These are phyloP conservation scores for Scedosporium apiospermum DNA, from an alignment of 2,329 filamentous ascomycete species.

Conservation along the genomic window DNA sequence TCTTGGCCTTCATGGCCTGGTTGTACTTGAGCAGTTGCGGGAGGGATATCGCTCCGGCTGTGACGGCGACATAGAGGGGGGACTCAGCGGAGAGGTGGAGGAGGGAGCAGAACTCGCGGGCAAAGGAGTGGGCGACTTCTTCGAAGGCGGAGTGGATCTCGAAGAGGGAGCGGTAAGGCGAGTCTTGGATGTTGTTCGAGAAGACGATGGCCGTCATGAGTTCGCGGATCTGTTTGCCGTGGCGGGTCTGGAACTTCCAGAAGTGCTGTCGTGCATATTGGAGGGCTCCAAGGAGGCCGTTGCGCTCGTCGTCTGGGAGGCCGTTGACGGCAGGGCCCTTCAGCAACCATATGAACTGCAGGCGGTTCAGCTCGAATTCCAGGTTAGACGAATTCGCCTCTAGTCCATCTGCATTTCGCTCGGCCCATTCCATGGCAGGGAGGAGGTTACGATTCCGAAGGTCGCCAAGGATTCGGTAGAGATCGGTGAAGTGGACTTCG, in stretches of 20 bases:
- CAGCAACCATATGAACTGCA: constrained; percentile 87
- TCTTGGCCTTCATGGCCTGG: constrained; percentile 76
- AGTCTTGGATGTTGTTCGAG: constrained; percentile 60
- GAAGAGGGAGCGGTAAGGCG: constrained; percentile 74
- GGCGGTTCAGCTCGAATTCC: constrained; percentile 84
- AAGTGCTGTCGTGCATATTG: constrained; percentile 71
- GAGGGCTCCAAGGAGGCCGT: constrained; percentile 56
- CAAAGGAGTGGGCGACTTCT: constrained; percentile 80
- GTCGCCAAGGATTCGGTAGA: constrained; percentile 82
- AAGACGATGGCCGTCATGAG: constrained; percentile 76
- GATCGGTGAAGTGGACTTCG: constrained; percentile 57
- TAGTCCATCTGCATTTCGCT: constrained; percentile 57
- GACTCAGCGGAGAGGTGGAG: constrained; percentile 85
- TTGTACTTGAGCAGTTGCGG: constrained; percentile 84
- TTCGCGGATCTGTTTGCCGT: constrained; percentile 70
- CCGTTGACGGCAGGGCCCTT: constrained; percentile 48
- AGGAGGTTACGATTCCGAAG: constrained; percentile 65
- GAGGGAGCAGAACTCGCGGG: constrained; percentile 86
- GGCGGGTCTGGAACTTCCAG: constrained; percentile 61
- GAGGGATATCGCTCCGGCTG: constrained; percentile 83
- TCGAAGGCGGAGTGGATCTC: constrained; percentile 67
- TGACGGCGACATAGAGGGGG: constrained; percentile 85
- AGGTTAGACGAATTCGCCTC: constrained; percentile 82
- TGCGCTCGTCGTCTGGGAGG: constrained; percentile 40
- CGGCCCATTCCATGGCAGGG: constrained; percentile 83